Conservation (phyloP, 2,329 filamentous ascomycete genomes). For the Phoma sp. region DNA sequence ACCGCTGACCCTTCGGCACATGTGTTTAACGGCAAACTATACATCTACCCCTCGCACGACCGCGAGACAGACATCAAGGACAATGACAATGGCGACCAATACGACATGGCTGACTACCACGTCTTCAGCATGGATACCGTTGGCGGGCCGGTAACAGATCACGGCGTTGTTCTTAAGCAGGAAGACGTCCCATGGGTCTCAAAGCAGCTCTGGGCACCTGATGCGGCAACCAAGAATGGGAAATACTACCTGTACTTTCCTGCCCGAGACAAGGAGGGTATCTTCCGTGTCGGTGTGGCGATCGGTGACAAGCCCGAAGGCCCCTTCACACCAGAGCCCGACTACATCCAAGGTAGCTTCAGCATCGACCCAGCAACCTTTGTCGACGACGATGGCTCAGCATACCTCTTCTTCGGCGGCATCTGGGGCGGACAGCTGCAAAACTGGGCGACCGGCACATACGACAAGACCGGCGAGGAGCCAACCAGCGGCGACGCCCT, state of each 20-base stretch:
- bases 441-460: conserved; percentile 71
- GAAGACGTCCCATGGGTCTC: conserved; percentile 77
- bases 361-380: conserved; percentile 80
- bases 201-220: conserved; percentile 83
- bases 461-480: conserved; percentile 55
- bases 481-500: conserved; percentile 60
- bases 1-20: conserved; percentile 83
- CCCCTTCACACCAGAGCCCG: conserved; percentile 71
- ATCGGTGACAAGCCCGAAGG: conserved; percentile 69
- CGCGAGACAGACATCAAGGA: conserved; percentile 75
- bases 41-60: conserved; percentile 84
- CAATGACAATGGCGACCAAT: conserved; percentile 87
- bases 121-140: conserved; percentile 71
- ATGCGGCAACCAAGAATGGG: conserved; percentile 72
- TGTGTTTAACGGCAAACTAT: conserved; percentile 77
- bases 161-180: conserved; percentile 71
- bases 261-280: conserved; percentile 71
- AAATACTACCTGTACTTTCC: conserved; percentile 83
- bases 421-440: conserved; percentile 84
- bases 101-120: conserved; percentile 85
- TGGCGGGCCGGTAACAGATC: conserved; percentile 70
- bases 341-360: conserved; percentile 72
- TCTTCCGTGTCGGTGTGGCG: conserved; percentile 80
- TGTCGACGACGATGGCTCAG: conserved; percentile 71
- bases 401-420: conserved; percentile 78